These are phyloP conservation scores for Lentinula aciculospora DNA, from an alignment of 768 basidiomycete species.

Conservation along the genomic window DNA sequence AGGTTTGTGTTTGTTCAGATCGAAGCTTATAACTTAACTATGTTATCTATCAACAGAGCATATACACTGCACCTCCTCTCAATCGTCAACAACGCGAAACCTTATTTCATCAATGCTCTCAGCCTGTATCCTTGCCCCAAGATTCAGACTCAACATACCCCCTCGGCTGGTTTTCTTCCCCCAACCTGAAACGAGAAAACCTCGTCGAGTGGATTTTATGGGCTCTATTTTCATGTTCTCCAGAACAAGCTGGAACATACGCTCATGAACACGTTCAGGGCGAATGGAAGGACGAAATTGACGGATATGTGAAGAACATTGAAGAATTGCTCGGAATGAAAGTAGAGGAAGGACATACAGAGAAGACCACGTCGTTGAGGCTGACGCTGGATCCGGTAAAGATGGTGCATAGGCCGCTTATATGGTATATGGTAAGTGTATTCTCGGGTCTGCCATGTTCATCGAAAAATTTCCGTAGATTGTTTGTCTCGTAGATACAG, in stretches of 20 bases:
- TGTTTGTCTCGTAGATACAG: slow-evolving; percentile 43
- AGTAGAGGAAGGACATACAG: slow-evolving; percentile 34
- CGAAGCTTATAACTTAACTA: too few relatives aligned
- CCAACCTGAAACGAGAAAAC: slow-evolving; percentile 37
- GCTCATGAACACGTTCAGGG: slow-evolving; percentile 8
- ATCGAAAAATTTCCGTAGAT: too few relatives aligned
- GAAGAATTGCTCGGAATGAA: slow-evolving; percentile 34
- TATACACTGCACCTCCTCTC: slow-evolving; percentile 28
- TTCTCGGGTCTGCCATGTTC: too few relatives aligned
- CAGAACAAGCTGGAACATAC: slow-evolving; percentile 9
- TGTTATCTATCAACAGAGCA: slow-evolving; percentile 23
- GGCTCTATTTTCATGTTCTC: slow-evolving; percentile 48
- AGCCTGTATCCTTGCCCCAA: slow-evolving; percentile 9
- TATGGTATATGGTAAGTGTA: slow-evolving; percentile 57
- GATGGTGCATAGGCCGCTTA: slow-evolving; percentile 50
- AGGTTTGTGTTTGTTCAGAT: too few relatives aligned
- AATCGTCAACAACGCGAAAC: slow-evolving; percentile 35
- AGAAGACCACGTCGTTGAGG: slow-evolving; percentile 38
- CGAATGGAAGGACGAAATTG: slow-evolving; percentile 44
- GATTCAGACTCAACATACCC: slow-evolving; percentile 19
- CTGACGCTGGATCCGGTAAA: slow-evolving; percentile 53
- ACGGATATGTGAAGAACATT: slow-evolving; percentile 35
- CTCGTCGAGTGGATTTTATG: slow-evolving; percentile 59
- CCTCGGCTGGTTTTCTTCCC: slow-evolving; percentile 49
- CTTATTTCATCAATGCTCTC: slow-evolving; percentile 45